A percentile compares a stretch with the other conserved stretches of the same genome.
phyloP scores from a whole-genome alignment of 2,329 filamentous ascomycete species.

The Sphaerulina musiva region DNA sequence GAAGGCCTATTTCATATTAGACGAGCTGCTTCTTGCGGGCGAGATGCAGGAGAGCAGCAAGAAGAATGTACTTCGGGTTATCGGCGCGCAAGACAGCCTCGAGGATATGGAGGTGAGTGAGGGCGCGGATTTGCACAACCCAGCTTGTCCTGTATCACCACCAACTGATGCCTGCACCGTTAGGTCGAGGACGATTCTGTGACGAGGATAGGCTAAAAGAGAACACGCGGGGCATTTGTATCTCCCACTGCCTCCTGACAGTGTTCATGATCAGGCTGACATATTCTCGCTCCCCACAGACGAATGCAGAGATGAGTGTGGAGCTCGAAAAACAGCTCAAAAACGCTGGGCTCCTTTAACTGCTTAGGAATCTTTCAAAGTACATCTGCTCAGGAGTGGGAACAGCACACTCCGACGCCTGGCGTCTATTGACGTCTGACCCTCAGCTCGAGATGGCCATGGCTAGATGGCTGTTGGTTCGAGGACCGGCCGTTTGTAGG shows the following conservation, averaged over 20 bases:
- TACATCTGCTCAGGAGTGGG: conserved; percentile 16
- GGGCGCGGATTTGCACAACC: conserved; percentile 3
- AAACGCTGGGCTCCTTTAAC: conserved; percentile 25
- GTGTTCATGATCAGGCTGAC: conserved; percentile 14
- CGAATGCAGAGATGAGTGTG: conserved; percentile 20
- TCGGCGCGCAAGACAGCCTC: conserved; percentile 92
- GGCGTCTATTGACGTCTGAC: conserved; percentile 28
- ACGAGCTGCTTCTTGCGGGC: conserved; percentile 88
- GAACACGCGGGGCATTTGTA: conserved; percentile 13
- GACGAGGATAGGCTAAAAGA: conserved; percentile 57
- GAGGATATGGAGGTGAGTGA: conserved; percentile 97
- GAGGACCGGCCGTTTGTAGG: conserved; percentile 27
- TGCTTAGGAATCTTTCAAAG: conserved; percentile 29
- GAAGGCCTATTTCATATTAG: conserved; percentile 98
- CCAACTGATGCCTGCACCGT: conserved; percentile 27
- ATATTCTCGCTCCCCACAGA: conserved; percentile 17
- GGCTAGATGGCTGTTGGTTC: conserved; percentile 28
- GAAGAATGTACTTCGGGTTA: conserved; percentile 95
- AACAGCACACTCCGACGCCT: conserved; percentile 31
- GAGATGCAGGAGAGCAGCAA: conserved; percentile 99
- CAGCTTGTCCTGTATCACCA: conserved; percentile 20
- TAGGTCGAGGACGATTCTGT: conserved; percentile 39
- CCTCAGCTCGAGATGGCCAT: conserved; percentile 23
- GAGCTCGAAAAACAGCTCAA: conserved; percentile 29
- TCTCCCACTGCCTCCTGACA: conserved; percentile 10